Evolutionary conservation across 495 filamentous ascomycete genomes (phyloP), one percentile per base, ranked within the genome.

Genomic region (Cladorrhinum samala): DNA sequence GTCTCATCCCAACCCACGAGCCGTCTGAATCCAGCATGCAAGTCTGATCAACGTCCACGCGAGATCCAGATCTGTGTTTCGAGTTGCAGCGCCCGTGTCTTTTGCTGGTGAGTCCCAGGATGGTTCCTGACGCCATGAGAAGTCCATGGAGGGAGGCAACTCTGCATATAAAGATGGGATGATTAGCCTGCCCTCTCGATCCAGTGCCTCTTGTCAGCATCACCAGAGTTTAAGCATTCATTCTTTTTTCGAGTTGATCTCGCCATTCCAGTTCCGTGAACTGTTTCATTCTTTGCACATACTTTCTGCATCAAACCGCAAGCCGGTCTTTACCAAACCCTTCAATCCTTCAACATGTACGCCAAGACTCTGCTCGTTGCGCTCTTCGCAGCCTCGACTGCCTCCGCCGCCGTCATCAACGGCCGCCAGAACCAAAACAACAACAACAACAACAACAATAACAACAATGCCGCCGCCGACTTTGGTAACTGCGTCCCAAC

Each of bases 401-500:
- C 57, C 52, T 64, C 58, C 1, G 64, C 64, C n/a, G 61, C 58
- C 9, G 59, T 54, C 41, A 33, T 67, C 49, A 52, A 51, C 60
- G 13, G 57, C 9, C 74, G 74, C 24, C 60, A 62, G 37, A 51
- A 73, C 71, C 45, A 47, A 23, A 48, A 75, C 74, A 49, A 69
- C 66, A 48, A 72, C 66, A 48, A 72, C 67, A 55, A 65, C 66
- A 55, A 66, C 9, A 20, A 54, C 20, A 44, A 33, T 9, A 43
- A 38, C 27, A 59, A 63, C 56, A 62, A 63, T 43, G 60, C 51
- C 16, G 68, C 65, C 33, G 60, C 69, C 47, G 74, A 81, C 66
- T 80, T 83, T 54, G 78, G 80, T 41, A 60, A 66, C 11, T 82
- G 79, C 71, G 73, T 65, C 2, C 80, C 80, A 3, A 77, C 74